A percentile compares a stretch with the other conserved stretches of the same genome.
These are phyloP conservation scores for Zopfochytrium polystomum DNA, from an alignment of 371 early-diverging fungal genomes.

Conservation along the genomic window DNA sequence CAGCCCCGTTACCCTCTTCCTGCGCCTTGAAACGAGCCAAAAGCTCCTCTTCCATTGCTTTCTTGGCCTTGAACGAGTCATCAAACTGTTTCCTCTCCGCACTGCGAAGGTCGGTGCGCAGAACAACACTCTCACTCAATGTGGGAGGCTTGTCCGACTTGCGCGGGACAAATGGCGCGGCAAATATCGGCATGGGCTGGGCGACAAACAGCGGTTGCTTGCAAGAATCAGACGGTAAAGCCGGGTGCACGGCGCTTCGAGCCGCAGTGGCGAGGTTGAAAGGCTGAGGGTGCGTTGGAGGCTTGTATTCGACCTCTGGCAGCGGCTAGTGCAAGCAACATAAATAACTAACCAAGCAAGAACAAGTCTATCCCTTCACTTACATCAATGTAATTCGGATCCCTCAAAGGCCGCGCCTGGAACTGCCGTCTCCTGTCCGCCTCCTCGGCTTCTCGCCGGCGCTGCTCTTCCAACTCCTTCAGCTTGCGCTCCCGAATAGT, in stretches of 20 bases:
- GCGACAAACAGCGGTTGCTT: too few species aligned
- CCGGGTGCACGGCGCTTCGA: too few species aligned
- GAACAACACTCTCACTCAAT: conserved; percentile 42
- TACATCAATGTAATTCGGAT: conserved; percentile 11
- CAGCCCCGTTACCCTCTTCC: too few species aligned
- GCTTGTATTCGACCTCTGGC: conserved; percentile 22
- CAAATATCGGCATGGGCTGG: conserved; percentile 46
- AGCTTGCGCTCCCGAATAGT: conserved; percentile 38
- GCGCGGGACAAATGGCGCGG: conserved; percentile 54
- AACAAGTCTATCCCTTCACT: not conserved
- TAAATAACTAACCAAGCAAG: not conserved
- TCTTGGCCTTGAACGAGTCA: conserved; percentile 42
- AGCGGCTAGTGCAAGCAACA: conserved; percentile 13
- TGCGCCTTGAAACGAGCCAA: too few species aligned
- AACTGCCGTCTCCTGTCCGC: conserved; percentile 31
- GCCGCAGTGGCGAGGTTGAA: conserved; percentile 53
- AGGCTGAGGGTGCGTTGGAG: conserved; percentile 50
- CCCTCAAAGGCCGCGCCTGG: conserved; percentile 35
- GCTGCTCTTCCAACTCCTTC: conserved; percentile 34
- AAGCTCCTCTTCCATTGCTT: conserved; percentile 43
- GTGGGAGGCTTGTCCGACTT: conserved; percentile 53
- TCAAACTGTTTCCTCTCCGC: conserved; percentile 58
- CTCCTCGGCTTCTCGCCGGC: conserved; percentile 23
- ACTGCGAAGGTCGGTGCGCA: conserved; percentile 52
- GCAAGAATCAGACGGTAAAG: too few species aligned